phyloP scores from a whole-genome alignment of 2,329 filamentous ascomycete genomes.

The Ascochyta viciae-villosae region DNA sequence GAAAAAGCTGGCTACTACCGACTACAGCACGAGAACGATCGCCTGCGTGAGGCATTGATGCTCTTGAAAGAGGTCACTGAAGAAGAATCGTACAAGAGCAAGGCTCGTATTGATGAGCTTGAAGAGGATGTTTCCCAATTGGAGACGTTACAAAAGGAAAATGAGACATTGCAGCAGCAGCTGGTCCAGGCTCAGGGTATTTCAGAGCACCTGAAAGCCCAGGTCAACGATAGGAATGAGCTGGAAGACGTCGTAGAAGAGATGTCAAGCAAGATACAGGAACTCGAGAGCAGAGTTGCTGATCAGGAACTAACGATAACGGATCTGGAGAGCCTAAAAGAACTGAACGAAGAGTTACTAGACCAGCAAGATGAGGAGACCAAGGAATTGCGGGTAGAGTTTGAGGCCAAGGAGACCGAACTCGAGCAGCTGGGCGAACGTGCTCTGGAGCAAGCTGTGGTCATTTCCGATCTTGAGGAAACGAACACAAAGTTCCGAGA shows the following conservation, averaged over 20 bases:
- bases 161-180: constrained; percentile 74
- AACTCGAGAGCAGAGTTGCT: constrained; percentile 80
- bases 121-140: constrained; percentile 43
- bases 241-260: constrained; percentile 95
- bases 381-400: constrained; percentile 91
- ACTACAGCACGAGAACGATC: constrained; percentile 88
- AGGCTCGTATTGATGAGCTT: constrained; percentile 54
- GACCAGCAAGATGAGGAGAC: constrained; percentile 91
- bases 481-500: constrained; percentile 88
- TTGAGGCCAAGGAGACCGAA: constrained; percentile 85
- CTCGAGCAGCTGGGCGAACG: constrained; percentile 82
- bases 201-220: constrained; percentile 85
- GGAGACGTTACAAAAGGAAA: constrained; percentile 62
- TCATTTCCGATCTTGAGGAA: constrained; percentile 87
- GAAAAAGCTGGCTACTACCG: constrained; percentile 88
- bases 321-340: constrained; percentile 86
- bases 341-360: constrained; percentile 94
- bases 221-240: constrained; percentile 85
- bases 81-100: constrained; percentile 81
- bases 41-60: constrained; percentile 83
- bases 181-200: constrained; percentile 74
- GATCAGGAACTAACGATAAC: constrained; percentile 82
- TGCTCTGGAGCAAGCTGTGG: constrained; percentile 76
- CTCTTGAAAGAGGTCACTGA: constrained; percentile 86
- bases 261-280: constrained; percentile 85